Evolutionary conservation across 768 basidiomycete species (phyloP).

Genomic region (Suillus plorans): DNA sequence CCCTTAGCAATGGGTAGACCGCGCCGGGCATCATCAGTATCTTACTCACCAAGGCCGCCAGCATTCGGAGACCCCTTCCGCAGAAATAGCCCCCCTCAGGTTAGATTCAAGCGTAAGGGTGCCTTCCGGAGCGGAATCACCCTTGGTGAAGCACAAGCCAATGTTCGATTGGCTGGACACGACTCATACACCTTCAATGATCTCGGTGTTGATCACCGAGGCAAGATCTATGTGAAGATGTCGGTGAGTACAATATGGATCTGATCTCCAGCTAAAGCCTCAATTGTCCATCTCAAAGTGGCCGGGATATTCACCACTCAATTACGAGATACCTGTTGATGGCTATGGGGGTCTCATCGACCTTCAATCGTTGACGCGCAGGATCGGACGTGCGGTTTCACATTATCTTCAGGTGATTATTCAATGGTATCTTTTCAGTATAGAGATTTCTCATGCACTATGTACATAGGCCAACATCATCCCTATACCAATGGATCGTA

Average conservation of each 20-base stretch:
- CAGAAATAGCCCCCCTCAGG: slow-evolving; percentile 46
- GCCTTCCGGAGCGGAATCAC: slow-evolving; percentile 63
- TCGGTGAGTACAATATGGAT: slow-evolving; percentile 43
- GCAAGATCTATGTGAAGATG: slow-evolving; percentile 60
- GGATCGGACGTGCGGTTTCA: slow-evolving; percentile 67
- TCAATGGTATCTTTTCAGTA: slow-evolving; percentile 8
- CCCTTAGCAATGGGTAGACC: slow-evolving; percentile 22
- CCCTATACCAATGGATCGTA: slow-evolving; percentile 66
- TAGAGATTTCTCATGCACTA: slow-evolving; percentile 10
- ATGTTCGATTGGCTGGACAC: slow-evolving; percentile 56
- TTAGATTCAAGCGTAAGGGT: slow-evolving; percentile 78
- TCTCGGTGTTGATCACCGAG: slow-evolving; percentile 59
- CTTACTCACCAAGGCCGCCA: slow-evolving; percentile 36
- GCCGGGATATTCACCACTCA: slow-evolving; percentile 67
- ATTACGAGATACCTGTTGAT: slow-evolving; percentile 74
- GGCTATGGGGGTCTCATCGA: slow-evolving; percentile 64
- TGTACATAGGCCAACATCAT: slow-evolving; percentile 59
- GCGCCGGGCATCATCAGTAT: slow-evolving; percentile 41
- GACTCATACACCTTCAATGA: slow-evolving; percentile 65
- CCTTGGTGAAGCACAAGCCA: slow-evolving; percentile 67
- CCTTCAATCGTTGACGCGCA: slow-evolving; percentile 64
- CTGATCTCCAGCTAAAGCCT: slow-evolving; percentile 3
- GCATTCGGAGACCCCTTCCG: slow-evolving; percentile 45
- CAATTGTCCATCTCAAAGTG: slow-evolving; percentile 43
- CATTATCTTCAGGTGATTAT: slow-evolving; percentile 68